phyloP scores from a whole-genome alignment of 805 yeast genomes.

The Candida sphagnicola region DNA sequence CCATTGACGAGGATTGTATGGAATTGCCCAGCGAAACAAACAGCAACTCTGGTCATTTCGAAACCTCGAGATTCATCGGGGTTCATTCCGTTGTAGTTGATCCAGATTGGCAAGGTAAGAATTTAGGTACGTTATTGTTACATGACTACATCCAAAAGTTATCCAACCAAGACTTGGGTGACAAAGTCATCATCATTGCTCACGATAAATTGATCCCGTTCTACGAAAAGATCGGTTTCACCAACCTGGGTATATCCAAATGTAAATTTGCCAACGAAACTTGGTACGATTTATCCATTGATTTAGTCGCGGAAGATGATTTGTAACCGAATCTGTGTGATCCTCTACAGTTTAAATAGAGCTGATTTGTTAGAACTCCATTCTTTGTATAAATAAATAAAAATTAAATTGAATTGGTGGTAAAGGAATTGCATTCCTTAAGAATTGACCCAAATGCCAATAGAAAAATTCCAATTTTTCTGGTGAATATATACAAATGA shows the following conservation, averaged over 20 bases:
- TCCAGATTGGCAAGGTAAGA: conserved; percentile 74
- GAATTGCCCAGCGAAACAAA: conserved; percentile 42
- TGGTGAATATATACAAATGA: too few species aligned
- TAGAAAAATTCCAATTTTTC: too few species aligned
- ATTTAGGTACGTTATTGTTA: conserved; percentile 75
- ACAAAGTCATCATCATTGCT: conserved; percentile 68
- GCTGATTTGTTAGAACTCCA: neutral
- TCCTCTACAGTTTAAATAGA: neutral
- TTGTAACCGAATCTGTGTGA: conserved; percentile 12
- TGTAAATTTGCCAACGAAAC: conserved; percentile 54
- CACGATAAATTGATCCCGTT: conserved; percentile 67
- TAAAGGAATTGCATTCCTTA: neutral
- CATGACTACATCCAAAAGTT: conserved; percentile 90
- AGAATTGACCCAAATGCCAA: too few species aligned
- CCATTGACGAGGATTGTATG: conserved; percentile 60
- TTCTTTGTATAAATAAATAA: neutral
- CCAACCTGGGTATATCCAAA: conserved; percentile 59
- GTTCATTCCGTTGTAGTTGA: conserved; percentile 78
- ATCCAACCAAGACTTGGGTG: conserved; percentile 83
- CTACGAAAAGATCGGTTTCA: conserved; percentile 79
- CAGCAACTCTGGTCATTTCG: conserved; percentile 60
- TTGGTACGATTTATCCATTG: conserved; percentile 60
- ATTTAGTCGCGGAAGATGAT: conserved; percentile 41
- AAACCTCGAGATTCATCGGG: conserved; percentile 69
- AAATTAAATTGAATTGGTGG: too few species aligned